Evolutionary conservation across 78 protist species (phyloP).

Genomic region (Dictyostelium intermedium): DNA sequence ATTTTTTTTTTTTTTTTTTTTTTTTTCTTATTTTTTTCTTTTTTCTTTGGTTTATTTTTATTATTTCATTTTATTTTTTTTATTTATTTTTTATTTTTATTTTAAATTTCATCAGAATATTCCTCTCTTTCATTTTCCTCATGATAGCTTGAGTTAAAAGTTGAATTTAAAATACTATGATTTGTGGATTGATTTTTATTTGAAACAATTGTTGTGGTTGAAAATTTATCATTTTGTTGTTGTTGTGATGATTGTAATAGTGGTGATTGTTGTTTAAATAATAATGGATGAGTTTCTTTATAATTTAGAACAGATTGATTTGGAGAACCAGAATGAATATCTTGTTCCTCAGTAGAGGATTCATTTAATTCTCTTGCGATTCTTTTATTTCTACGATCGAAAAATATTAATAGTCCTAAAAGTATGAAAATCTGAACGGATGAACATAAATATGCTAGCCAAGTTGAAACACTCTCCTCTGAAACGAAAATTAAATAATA

Average conservation of each 20-base stretch:
- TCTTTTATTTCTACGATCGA: conserved; percentile 14
- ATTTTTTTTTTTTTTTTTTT: too few species aligned
- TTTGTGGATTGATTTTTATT: neutral
- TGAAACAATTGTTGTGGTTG: neutral
- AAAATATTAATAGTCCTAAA: conserved; percentile 35
- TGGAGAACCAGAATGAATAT: neutral
- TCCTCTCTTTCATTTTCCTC: neutral
- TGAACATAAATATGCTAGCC: conserved; percentile 72
- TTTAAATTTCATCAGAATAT: neutral
- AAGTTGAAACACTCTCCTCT: conserved; percentile 66
- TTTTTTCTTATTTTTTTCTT: too few species aligned
- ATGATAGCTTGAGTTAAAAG: neutral
- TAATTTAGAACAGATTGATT: neutral
- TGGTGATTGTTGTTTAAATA: neutral
- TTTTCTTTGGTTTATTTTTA: too few species aligned
- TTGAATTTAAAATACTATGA: neutral
- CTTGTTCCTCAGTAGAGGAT: neutral
- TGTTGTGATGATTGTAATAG: neutral
- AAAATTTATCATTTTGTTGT: neutral
- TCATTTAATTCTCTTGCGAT: neutral
- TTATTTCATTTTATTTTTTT: neutral
- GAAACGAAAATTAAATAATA: conserved; percentile 67
- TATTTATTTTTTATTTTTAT: neutral
- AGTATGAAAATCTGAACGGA: conserved; percentile 36
- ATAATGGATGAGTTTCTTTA: neutral